A percentile compares a stretch with the other conserved stretches of the same genome.
Conservation (phyloP, 2,329 filamentous ascomycete species). For the Pseudogymnoascus sp. region DNA sequence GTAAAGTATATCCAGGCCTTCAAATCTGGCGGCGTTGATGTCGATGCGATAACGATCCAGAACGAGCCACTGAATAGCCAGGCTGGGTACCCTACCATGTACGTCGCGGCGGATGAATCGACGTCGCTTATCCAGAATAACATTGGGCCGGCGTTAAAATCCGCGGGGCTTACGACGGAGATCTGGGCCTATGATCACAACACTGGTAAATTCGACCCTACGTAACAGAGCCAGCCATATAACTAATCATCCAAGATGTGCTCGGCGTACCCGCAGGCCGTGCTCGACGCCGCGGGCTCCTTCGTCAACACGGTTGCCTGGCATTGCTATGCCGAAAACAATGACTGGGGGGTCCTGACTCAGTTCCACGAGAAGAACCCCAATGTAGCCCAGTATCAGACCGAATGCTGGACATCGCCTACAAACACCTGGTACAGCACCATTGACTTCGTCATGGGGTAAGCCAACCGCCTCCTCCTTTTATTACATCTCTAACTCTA, state of each 20-base stretch:
- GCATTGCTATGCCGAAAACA: constrained; percentile 27
- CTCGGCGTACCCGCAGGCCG: constrained; percentile 23
- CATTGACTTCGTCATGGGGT: constrained; percentile 43
- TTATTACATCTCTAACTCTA: background rate
- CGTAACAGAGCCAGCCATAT: background rate
- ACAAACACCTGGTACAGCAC: constrained; percentile 51
- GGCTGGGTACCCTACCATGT: constrained; percentile 35
- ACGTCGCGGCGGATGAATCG: constrained; percentile 34
- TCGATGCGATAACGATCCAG: constrained; percentile 40
- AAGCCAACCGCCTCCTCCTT: background rate
- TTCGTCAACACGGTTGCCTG: constrained; percentile 23
- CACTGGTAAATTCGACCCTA: constrained; percentile 16
- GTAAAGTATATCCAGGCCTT: constrained; percentile 39
- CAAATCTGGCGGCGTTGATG: constrained; percentile 28
- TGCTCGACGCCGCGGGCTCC: constrained; percentile 20
- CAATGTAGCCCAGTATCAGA: constrained; percentile 40
- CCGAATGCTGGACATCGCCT: constrained; percentile 40
- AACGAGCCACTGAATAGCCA: constrained; percentile 39
- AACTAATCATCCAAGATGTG: constrained; percentile 17
- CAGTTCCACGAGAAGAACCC: constrained; percentile 38
- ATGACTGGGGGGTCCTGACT: constrained; percentile 21
- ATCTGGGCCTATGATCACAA: constrained; percentile 32
- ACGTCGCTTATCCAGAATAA: constrained; percentile 33
- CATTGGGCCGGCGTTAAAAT: constrained; percentile 34
- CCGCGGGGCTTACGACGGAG: constrained; percentile 34